phyloP scores from a whole-genome alignment of 139 green algal species.

The Tetradesmus obliquus region DNA sequence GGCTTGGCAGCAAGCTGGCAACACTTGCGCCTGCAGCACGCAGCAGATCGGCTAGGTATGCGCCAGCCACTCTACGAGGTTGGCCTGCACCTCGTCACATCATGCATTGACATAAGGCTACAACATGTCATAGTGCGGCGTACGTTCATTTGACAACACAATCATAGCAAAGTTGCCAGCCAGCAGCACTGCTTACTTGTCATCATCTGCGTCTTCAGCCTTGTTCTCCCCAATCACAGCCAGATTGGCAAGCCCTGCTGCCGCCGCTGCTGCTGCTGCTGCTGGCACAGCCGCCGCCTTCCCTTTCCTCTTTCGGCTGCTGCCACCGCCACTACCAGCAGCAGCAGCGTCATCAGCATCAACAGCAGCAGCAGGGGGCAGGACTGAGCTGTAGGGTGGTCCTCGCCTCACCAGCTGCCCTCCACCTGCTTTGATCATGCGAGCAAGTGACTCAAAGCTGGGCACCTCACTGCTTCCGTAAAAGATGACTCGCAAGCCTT shows the following conservation, averaged over 20 bases:
- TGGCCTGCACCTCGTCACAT: too few relatives aligned
- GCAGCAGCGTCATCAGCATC: background rate
- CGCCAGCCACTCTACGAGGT: too few relatives aligned
- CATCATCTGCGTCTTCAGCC: background rate
- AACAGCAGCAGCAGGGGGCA: slow-evolving; percentile 4
- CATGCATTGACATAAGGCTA: too few relatives aligned
- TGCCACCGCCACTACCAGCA: background rate
- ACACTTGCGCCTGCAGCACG: too few relatives aligned
- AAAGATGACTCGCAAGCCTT: slow-evolving; percentile 18
- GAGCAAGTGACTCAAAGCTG: background rate
- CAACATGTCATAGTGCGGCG: too few relatives aligned
- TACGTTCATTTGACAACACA: too few relatives aligned
- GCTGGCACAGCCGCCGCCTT: background rate
- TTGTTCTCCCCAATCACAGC: slow-evolving; percentile 11
- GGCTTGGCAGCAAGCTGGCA: too few relatives aligned
- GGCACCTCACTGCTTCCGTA: slow-evolving; percentile 28
- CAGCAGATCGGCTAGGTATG: too few relatives aligned
- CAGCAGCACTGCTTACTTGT: background rate
- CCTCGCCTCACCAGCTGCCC: background rate
- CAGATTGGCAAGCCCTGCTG: slow-evolving; percentile 17
- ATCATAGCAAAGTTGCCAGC: background rate
- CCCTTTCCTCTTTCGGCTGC: background rate
- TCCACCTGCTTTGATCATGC: slow-evolving; percentile 24
- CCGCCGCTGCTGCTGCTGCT: background rate
- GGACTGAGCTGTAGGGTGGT: background rate